Evolutionary conservation across 805 yeast species (phyloP), one percentile per base, ranked within the genome.

Genomic region (Dipodascopsis tothii): DNA sequence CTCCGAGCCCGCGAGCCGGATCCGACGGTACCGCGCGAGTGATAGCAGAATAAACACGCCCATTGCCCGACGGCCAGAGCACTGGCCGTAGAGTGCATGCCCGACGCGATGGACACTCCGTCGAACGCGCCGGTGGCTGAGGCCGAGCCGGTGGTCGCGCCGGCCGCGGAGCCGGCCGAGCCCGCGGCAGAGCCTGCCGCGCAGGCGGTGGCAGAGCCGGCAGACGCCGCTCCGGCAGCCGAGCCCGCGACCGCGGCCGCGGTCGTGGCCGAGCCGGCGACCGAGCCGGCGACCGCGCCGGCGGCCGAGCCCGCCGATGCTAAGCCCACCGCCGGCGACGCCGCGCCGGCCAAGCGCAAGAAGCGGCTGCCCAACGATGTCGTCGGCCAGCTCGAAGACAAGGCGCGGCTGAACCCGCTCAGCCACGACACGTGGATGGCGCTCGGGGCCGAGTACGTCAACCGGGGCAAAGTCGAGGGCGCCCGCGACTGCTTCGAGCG

Each of bases 361-460:
- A 56, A 56, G 40, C 48, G 67, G n/a, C 50, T 60, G 14, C 60
- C 66, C 2, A 56, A 61, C 36, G 85, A 78, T 57, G 67, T 73
- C 37, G 72, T 77, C 40, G 83, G 83, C 14, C 76, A 70, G 43
- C 67, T 81, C 21, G 77, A 73, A 52, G 81, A 76, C 49, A 72
- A 67, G 25, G 59, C 81, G 33, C 72, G 70, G 43, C 65, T 60
- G 3, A 68, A 77, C 48, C 80, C 78, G 7, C 63, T 73, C 11
- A 75, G 81, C 58, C 69, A 78, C 41, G 50, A 61, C 5, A 67
- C 73, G 36, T 82, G 90, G 84, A 58, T 69, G 33, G 69, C 70
- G 48, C 65, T 81, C 45, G 69, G 81, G 28, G 68, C 71, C 18
- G 62, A 62, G 36, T 62, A 66, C 11, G 76, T 71, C 43, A 60